Percentiles rank a stretch among this genome's conserved stretches.
Conservation (phyloP, 2,329 filamentous ascomycete species). For the Trichoderma sp. region DNA sequence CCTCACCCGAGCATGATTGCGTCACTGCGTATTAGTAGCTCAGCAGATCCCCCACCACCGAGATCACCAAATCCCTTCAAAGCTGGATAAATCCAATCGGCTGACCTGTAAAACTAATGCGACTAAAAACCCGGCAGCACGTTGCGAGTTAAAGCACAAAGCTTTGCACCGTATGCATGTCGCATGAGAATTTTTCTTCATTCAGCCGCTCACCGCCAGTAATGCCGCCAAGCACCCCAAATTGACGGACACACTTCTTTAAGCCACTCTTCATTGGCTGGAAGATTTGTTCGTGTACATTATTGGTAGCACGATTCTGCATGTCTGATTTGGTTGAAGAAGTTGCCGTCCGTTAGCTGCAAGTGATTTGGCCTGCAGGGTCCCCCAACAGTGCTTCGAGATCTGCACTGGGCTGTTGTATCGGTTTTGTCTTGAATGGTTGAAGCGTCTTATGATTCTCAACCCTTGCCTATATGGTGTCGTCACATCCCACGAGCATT, state of each 20-base stretch:
- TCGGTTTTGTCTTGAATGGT: not conserved
- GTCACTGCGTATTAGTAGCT: constrained; percentile 4
- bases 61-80: not conserved
- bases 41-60: constrained; percentile 14
- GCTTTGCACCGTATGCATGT: not conserved
- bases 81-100: constrained; percentile 7
- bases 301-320: not conserved
- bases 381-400: not conserved
- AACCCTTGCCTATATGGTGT: not conserved
- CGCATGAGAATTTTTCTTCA: not conserved
- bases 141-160: not conserved
- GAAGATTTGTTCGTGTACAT: not conserved
- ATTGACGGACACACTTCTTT: not conserved
- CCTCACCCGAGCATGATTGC: not conserved
- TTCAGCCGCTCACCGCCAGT: constrained; percentile 1
- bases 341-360: not conserved
- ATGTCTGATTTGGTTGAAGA: not conserved
- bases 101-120: constrained; percentile 22
- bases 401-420: not conserved
- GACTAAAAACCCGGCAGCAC: constrained; percentile 4
- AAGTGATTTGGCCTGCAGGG: constrained; percentile 13
- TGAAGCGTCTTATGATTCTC: not conserved
- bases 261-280: not conserved
- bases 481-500: not conserved
- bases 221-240: constrained; percentile 6